phyloP scores from a whole-genome alignment of 768 basidiomycete genomes.

The Collybia sordida region DNA sequence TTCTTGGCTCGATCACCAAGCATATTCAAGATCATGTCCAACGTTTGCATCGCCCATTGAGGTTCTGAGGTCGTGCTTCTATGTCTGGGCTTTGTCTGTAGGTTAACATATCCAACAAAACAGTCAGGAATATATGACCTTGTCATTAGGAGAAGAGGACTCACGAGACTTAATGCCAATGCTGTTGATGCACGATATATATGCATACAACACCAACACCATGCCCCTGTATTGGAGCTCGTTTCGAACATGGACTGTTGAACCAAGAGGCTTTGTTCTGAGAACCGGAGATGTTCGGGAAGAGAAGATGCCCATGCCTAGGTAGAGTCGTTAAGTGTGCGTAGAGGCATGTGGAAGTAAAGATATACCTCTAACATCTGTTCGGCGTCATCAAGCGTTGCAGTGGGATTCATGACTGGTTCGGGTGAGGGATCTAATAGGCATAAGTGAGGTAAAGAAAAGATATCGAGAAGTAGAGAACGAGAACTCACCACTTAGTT shows the following conservation, averaged over 20 bases:
- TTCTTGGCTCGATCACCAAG: conserved; percentile 51
- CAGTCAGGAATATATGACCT: not conserved
- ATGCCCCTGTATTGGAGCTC: conserved; percentile 73
- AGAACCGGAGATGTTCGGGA: conserved; percentile 72
- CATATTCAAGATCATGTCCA: conserved; percentile 45
- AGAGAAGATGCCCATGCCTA: conserved; percentile 58
- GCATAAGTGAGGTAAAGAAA: not conserved
- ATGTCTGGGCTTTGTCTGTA: conserved; percentile 39
- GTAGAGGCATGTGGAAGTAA: not conserved
- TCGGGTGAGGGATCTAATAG: conserved; percentile 29
- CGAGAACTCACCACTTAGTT: conserved; percentile 42
- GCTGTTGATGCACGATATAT: conserved; percentile 67
- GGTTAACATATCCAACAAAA: conserved; percentile 4
- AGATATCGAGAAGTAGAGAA: conserved; percentile 6
- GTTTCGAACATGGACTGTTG: conserved; percentile 81
- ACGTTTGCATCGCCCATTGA: conserved; percentile 40
- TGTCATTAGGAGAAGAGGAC: conserved; percentile 22
- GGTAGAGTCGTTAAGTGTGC: conserved; percentile 2
- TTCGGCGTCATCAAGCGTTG: conserved; percentile 39
- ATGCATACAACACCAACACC: conserved; percentile 81
- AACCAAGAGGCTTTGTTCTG: conserved; percentile 63
- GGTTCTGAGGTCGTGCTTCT: conserved; percentile 37
- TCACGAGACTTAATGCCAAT: conserved; percentile 63
- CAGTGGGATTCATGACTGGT: conserved; percentile 30
- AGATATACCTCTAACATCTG: conserved; percentile 43